These are phyloP conservation scores for Dendrothele bispora DNA, from an alignment of 768 basidiomycete genomes.

Conservation along the genomic window DNA sequence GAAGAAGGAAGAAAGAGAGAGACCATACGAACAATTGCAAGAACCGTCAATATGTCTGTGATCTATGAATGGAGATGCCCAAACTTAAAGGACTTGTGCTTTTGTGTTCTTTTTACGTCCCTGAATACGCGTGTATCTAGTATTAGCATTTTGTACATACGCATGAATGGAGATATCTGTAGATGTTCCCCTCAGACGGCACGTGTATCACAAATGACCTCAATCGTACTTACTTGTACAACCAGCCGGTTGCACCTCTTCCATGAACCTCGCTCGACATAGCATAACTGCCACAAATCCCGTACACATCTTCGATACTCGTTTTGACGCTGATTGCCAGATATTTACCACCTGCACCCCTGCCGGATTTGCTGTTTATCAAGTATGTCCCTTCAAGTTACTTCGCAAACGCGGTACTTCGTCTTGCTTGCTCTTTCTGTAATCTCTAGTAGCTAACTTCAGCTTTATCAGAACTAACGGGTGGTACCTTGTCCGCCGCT, in stretches of 20 bases:
- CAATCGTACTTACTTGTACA: too few species aligned
- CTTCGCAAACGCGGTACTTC: constrained; percentile 77
- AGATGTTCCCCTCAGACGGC: too few species aligned
- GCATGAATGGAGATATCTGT: too few species aligned
- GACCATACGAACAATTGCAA: too few species aligned
- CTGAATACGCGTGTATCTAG: background rate
- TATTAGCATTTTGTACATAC: constrained; percentile 4
- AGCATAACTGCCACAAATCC: constrained; percentile 77
- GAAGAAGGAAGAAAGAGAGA: too few species aligned
- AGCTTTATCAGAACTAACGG: constrained; percentile 62
- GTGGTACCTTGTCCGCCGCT: constrained; percentile 75
- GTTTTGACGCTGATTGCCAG: constrained; percentile 76
- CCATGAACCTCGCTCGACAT: constrained; percentile 86
- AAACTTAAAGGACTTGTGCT: background rate
- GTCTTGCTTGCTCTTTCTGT: constrained; percentile 13
- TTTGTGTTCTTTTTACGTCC: background rate
- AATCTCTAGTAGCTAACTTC: background rate
- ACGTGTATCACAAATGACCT: too few species aligned
- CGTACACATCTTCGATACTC: constrained; percentile 72
- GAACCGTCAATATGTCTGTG: too few species aligned
- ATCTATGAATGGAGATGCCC: too few species aligned
- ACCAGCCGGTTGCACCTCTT: constrained; percentile 12
- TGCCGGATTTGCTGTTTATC: constrained; percentile 83
- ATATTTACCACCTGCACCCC: constrained; percentile 83
- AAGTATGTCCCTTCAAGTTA: constrained; percentile 70